phyloP scores from a whole-genome alignment of 345 rosid genomes.

The Aurinia saxatilis region DNA sequence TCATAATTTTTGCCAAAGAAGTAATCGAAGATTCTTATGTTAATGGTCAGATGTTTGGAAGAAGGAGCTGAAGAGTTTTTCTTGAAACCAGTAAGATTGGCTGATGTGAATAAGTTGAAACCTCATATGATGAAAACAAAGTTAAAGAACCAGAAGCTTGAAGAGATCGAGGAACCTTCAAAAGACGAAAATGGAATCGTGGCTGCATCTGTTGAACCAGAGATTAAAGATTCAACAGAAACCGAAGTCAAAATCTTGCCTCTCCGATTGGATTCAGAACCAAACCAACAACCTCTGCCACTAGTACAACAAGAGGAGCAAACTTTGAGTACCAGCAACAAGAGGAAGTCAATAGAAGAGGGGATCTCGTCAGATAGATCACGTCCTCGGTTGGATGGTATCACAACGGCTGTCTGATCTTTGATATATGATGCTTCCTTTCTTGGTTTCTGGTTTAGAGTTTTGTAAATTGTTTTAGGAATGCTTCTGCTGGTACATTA shows the following conservation, averaged over 20 bases:
- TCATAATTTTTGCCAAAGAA: background rate
- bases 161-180: slow-evolving; percentile 14
- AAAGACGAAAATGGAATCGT: background rate
- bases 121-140: slow-evolving; percentile 38
- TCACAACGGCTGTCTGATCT: slow-evolving; percentile 24
- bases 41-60: slow-evolving; percentile 52
- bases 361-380: slow-evolving; percentile 22
- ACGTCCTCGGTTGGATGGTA: slow-evolving; percentile 23
- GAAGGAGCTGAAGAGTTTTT: slow-evolving; percentile 94
- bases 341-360: slow-evolving; percentile 41
- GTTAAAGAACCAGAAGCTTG: slow-evolving; percentile 24
- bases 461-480: slow-evolving; percentile 22
- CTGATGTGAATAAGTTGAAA: slow-evolving; percentile 72
- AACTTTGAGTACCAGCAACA: slow-evolving; percentile 20
- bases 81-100: slow-evolving; percentile 71
- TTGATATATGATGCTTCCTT: background rate
- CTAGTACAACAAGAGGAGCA: slow-evolving; percentile 15
- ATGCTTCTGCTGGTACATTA: slow-evolving; percentile 7
- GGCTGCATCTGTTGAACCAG: background rate
- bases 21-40: background rate
- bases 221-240: slow-evolving; percentile 4
- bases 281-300: background rate
- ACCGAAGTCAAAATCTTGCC: slow-evolving; percentile 12
- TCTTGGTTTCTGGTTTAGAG: background rate
- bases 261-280: background rate